Percentiles rank a stretch among this genome's conserved stretches.
These are phyloP conservation scores for Chiua sp. DNA, from an alignment of 1,284 basidiomycete genomes.

Conservation along the genomic window DNA sequence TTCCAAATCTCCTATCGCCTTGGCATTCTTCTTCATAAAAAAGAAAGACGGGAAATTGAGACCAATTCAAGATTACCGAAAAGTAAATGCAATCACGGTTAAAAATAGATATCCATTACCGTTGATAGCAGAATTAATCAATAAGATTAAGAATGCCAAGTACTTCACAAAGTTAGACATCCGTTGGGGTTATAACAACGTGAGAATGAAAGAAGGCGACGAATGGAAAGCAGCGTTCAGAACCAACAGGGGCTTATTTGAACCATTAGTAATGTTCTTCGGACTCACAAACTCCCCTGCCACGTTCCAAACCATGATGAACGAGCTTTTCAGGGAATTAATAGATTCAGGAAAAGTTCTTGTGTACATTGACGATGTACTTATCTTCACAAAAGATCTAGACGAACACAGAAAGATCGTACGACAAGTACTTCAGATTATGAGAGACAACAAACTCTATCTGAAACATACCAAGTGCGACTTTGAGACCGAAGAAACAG, in stretches of 20 bases:
- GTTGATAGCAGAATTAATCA: neutral
- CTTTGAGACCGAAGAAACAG: slow-evolving; percentile 1
- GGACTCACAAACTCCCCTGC: neutral
- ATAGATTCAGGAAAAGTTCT: neutral
- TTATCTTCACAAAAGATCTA: neutral
- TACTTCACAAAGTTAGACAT: neutral
- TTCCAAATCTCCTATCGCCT: no score
- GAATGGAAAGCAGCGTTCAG: slow-evolving; percentile 3
- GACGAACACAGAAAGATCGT: neutral
- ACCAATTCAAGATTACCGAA: neutral
- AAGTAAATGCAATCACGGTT: neutral
- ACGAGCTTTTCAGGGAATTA: neutral
- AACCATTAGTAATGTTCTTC: slow-evolving; percentile 7
- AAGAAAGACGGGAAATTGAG: neutral
- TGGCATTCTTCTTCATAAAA: neutral
- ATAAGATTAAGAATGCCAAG: neutral
- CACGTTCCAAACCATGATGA: slow-evolving; percentile 3
- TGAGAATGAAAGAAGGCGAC: neutral
- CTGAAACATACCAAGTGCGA: neutral
- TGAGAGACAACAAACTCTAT: neutral
- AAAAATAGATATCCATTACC: neutral
- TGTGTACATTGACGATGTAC: slow-evolving; percentile 1
- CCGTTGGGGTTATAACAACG: neutral
- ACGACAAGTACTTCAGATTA: neutral
- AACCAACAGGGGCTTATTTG: neutral